These are phyloP conservation scores for Pythium vanterpoolii DNA, from an alignment of 352 stramenopile genomes.

Conservation along the genomic window DNA sequence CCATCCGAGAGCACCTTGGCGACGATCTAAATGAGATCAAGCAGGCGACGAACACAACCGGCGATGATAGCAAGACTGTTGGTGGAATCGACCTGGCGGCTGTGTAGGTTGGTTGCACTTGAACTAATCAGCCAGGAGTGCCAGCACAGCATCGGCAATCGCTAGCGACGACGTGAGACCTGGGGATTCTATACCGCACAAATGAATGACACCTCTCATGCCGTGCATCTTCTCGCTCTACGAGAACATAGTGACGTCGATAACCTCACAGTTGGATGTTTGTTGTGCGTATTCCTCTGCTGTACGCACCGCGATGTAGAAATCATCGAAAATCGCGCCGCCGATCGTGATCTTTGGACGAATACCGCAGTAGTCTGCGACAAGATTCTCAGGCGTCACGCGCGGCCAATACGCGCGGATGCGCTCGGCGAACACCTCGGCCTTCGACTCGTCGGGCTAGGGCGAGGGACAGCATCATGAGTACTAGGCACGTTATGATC, in stretches of 20 bases:
- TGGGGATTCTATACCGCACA: slow-evolving; percentile 96
- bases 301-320: slow-evolving; percentile 82
- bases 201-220: slow-evolving; percentile 84
- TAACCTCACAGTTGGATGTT: not conserved
- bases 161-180: slow-evolving; percentile 89
- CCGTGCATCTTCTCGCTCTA: slow-evolving; percentile 68
- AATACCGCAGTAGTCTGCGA: slow-evolving; percentile 95
- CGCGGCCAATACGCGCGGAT: slow-evolving; percentile 94
- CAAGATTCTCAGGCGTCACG: slow-evolving; percentile 70
- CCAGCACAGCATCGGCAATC: slow-evolving; percentile 74
- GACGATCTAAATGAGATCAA: slow-evolving; percentile 33
- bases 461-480: not conserved
- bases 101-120: not conserved
- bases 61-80: not conserved
- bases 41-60: not conserved
- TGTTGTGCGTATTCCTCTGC: not conserved
- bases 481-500: not conserved
- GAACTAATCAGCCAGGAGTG: slow-evolving; percentile 35
- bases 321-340: slow-evolving; percentile 75
- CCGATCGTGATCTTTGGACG: slow-evolving; percentile 91
- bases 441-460: slow-evolving; percentile 59
- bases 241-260: not conserved
- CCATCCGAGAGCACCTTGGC: slow-evolving; percentile 22
- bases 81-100: not conserved
- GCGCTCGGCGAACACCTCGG: slow-evolving; percentile 46